A percentile compares a stretch with the other conserved stretches of the same genome.
phyloP scores from a whole-genome alignment of 2,329 filamentous ascomycete genomes.

The Fusarium tupiense region DNA sequence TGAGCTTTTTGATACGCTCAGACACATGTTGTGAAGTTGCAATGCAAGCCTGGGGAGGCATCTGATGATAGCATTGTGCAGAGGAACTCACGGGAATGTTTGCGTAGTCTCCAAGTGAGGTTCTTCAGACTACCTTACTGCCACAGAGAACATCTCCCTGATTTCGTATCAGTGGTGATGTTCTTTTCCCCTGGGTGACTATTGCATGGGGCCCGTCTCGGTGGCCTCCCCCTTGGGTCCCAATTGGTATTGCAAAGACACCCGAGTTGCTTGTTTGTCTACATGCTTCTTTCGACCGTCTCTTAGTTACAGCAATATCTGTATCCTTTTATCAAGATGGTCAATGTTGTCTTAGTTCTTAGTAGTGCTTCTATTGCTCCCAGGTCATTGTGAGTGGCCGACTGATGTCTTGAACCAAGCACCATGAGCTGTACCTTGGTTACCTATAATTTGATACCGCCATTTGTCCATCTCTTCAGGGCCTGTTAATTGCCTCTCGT shows the following conservation, averaged over 20 bases:
- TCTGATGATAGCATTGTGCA: no score
- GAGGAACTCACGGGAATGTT: neutral
- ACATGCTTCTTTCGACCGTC: neutral
- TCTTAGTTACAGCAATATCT: neutral
- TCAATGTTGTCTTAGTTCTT: neutral
- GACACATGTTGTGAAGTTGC: no score
- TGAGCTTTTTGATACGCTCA: no score
- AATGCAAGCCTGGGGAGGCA: neutral
- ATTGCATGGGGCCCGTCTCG: neutral
- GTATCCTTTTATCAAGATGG: fast-evolving
- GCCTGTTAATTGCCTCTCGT: neutral
- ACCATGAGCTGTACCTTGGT: neutral
- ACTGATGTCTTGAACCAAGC: neutral
- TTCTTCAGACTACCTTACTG: neutral
- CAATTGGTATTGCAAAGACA: neutral
- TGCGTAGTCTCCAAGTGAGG: neutral
- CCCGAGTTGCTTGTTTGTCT: neutral
- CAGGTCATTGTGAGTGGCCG: no score
- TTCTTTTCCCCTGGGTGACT: no score
- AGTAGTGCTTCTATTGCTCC: neutral
- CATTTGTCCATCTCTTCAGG: neutral
- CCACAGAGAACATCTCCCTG: fast-evolving
- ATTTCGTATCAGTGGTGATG: no score
- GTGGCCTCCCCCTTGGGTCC: neutral
- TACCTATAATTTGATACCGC: neutral